A percentile compares a stretch with the other conserved stretches of the same genome.
Conservation (phyloP, 345 rosid genomes). For the Mercurialis annua region DNA sequence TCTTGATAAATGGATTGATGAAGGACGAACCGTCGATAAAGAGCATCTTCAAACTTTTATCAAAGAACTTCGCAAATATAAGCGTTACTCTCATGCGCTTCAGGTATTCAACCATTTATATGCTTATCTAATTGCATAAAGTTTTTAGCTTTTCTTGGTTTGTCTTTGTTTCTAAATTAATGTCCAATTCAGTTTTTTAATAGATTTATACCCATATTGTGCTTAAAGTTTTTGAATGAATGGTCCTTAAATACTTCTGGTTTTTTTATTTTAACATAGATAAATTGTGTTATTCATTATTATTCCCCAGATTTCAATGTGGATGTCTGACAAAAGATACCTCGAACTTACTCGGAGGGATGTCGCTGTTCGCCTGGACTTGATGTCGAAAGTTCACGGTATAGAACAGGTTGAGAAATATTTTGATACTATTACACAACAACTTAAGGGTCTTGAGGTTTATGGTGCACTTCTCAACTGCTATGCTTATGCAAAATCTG, state of each 20-base stretch:
- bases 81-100: slow-evolving; percentile 38
- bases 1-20: slow-evolving; percentile 43
- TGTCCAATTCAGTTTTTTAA: no score
- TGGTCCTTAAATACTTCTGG: background rate
- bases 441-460: slow-evolving; percentile 13
- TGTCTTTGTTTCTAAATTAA: no score
- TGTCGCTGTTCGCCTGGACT: slow-evolving; percentile 37
- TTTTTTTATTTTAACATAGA: background rate
- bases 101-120: slow-evolving; percentile 26
- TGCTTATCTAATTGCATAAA: no score
- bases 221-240: no score
- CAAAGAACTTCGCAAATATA: slow-evolving; percentile 22
- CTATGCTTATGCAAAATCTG: slow-evolving; percentile 24
- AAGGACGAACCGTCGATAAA: slow-evolving; percentile 26
- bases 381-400: slow-evolving; percentile 36
- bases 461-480: slow-evolving; percentile 44
- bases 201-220: no score
- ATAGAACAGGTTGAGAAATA: slow-evolving; percentile 35
- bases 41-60: slow-evolving; percentile 14
- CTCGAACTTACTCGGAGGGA: slow-evolving; percentile 14
- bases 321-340: slow-evolving; percentile 42
- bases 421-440: slow-evolving; percentile 27
- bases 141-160: no score
- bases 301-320: slow-evolving; percentile 32
- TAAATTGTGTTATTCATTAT: background rate